A percentile compares a stretch with the other conserved stretches of the same genome.
Evolutionary conservation across 2,329 filamentous ascomycete genomes (phyloP).

Genomic region (Thermoascus crustaceus): DNA sequence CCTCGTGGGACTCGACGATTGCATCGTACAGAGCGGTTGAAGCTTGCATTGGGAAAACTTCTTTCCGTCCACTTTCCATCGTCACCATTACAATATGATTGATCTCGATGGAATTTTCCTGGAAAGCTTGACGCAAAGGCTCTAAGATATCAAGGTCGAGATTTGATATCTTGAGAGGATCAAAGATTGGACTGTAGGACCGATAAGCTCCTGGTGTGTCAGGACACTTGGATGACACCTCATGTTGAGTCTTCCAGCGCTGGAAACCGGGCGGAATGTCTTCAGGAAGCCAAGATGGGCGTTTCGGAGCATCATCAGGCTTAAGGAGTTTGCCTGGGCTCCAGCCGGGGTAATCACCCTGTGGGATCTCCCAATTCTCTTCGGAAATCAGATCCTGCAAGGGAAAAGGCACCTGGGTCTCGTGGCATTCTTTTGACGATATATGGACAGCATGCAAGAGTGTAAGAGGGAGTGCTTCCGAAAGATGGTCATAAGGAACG

Average conservation of each 20-base stretch:
- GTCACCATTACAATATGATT: slow-evolving; percentile 33
- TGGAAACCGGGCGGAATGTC: slow-evolving; percentile 21
- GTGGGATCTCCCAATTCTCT: background rate
- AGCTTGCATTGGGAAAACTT: slow-evolving; percentile 33
- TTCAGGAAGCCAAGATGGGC: slow-evolving; percentile 25
- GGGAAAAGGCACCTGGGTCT: slow-evolving; percentile 20
- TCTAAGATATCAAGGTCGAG: slow-evolving; percentile 23
- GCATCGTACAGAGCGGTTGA: slow-evolving; percentile 25
- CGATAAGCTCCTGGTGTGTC: slow-evolving; percentile 7
- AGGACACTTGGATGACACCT: slow-evolving; percentile 13
- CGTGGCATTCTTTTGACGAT: slow-evolving; percentile 17
- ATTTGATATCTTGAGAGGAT: slow-evolving; percentile 33
- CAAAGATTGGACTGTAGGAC: slow-evolving; percentile 11
- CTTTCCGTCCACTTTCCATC: slow-evolving; percentile 35
- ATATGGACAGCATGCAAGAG: slow-evolving; percentile 23
- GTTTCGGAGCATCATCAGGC: slow-evolving; percentile 14
- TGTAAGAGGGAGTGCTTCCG: slow-evolving; percentile 27
- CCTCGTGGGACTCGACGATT: slow-evolving; percentile 22
- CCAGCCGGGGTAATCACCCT: slow-evolving; percentile 3
- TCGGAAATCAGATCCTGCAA: slow-evolving; percentile 9
- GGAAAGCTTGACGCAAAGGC: slow-evolving; percentile 21
- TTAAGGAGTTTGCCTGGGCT: no score
- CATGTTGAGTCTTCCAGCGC: slow-evolving; percentile 19
- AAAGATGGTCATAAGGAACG: slow-evolving; percentile 31
- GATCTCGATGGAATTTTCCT: slow-evolving; percentile 24